Base-by-base conservation (phyloP, 176 grass and related monocot genomes). In the Zoysia japonica region DNA sequence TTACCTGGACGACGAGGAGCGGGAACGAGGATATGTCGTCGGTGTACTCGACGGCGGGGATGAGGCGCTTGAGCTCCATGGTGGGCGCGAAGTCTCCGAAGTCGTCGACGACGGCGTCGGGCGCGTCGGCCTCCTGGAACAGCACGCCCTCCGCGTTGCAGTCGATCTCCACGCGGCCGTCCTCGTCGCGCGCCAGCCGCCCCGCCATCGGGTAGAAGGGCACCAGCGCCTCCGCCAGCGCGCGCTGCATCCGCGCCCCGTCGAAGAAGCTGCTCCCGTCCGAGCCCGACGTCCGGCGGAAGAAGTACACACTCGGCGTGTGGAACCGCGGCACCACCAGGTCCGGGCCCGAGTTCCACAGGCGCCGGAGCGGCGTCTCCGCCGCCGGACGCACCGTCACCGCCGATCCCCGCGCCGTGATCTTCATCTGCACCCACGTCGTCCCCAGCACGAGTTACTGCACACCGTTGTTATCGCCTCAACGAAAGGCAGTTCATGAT, bases 121-220 rank as follows among this genome's bases (percentile, higher is more conserved):
- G 87, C 61, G 94, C 86, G 69, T 91, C 94, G 20, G 91, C 94
- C 89, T 93, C 94, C 36, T 93, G 88, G 87, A 97, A 97, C 70
- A 97, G 78, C 84, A 89, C 94, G 7, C 91, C 94, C 36, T 66
- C 71, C 1, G 81, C 89, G 77, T 91, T 91, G 88, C 91, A 97
- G 77, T 97, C 78, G 84, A 97, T 97, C 82, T 97, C 91, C 35
- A 97, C 84, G 48, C 94, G 87, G 1, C 94, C 94, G 74, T 97
- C 89, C 69, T 91, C 83, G 87, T 97, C 94, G 66, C 76, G 84
- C 47, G 78, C 89, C 44, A 97, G 94, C 14, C 94, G 78, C 11
- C 91, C 94, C 6, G 91, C 94, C 86, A 97, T 97, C 64, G 94
- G 94, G 76, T 97, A 97, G 81, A 97, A 97, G 3, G 91, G 81